Percentiles rank a stretch among this genome's conserved stretches.
phyloP scores from a whole-genome alignment of 78 protist species.

The Andalucia godoyi region DNA sequence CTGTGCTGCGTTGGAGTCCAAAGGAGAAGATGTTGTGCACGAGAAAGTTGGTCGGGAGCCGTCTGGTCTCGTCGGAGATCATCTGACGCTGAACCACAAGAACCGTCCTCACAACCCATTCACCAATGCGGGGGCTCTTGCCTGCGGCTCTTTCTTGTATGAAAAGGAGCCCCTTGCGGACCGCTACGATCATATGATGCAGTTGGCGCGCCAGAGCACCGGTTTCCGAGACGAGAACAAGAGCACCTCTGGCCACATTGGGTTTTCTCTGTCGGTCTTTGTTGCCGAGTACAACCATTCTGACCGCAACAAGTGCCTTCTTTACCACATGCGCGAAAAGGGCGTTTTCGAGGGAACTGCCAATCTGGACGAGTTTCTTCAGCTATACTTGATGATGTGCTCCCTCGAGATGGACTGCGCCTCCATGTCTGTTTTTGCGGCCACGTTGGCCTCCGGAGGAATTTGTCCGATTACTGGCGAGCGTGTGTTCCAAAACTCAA shows the following conservation, averaged over 20 bases:
- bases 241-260: not conserved
- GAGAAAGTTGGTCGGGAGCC: slow-evolving; percentile 22
- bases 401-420: not conserved
- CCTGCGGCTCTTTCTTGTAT: not conserved
- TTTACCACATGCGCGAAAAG: not conserved
- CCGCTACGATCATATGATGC: no score
- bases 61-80: slow-evolving; percentile 1
- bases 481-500: not conserved
- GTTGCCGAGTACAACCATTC: slow-evolving; percentile 11
- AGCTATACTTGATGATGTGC: slow-evolving; percentile 15
- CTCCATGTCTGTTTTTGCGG: slow-evolving; percentile 3
- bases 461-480: slow-evolving; percentile 15
- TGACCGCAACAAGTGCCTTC: slow-evolving; percentile 1
- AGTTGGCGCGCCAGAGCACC: no score
- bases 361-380: not conserved
- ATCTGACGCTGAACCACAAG: not conserved
- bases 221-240: slow-evolving; percentile 5
- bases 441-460: slow-evolving; percentile 34
- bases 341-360: slow-evolving; percentile 1
- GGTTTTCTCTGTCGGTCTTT: not conserved
- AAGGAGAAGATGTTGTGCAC: slow-evolving; percentile 13
- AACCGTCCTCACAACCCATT: slow-evolving; percentile 25
- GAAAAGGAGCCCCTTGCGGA: not conserved
- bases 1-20: slow-evolving; percentile 13
- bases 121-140: slow-evolving; percentile 21